Conservation (phyloP, 169 alveolate genomes). For the Plasmodium knowlesi region DNA sequence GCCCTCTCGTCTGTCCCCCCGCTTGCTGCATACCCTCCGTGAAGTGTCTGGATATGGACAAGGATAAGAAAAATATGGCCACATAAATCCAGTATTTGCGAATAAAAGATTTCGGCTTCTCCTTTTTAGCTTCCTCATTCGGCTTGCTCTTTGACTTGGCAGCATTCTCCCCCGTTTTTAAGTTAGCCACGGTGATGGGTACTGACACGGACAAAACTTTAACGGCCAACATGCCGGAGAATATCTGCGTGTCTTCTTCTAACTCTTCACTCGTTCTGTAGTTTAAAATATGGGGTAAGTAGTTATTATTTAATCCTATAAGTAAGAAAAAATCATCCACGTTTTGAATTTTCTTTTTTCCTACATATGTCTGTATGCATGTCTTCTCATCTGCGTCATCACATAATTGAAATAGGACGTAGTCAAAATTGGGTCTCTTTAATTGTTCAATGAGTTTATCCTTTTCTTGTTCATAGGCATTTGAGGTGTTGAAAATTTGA, state of each 20-base stretch:
- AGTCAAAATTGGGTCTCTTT: slow-evolving; percentile 5
- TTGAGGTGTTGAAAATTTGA: slow-evolving; percentile 36
- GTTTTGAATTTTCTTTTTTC: slow-evolving; percentile 19
- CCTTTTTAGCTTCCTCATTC: slow-evolving; percentile 18
- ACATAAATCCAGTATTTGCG: slow-evolving; percentile 55
- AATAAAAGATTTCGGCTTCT: slow-evolving; percentile 51
- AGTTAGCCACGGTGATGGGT: slow-evolving; percentile 21
- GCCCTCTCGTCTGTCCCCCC: neutral
- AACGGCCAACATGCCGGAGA: slow-evolving; percentile 4
- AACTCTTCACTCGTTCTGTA: slow-evolving; percentile 5
- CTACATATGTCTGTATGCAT: slow-evolving; percentile 54
- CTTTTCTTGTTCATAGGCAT: slow-evolving; percentile 33
- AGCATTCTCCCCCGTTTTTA: slow-evolving; percentile 14
- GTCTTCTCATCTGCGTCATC: slow-evolving; percentile 2
- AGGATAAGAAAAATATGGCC: slow-evolving; percentile 37
- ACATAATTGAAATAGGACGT: slow-evolving; percentile 53
- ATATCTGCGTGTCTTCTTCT: slow-evolving; percentile 12
- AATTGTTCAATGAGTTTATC: slow-evolving; percentile 25
- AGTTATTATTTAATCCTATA: slow-evolving; percentile 58
- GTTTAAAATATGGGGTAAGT: slow-evolving; percentile 28
- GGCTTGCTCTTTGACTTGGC: neutral
- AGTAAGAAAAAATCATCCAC: slow-evolving; percentile 11
- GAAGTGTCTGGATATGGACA: slow-evolving; percentile 34
- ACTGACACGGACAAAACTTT: slow-evolving; percentile 15
- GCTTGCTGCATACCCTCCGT: slow-evolving; percentile 25